Base-by-base conservation (phyloP, 1,284 basidiomycete species). In the Ceratobasidium sp. region DNA sequence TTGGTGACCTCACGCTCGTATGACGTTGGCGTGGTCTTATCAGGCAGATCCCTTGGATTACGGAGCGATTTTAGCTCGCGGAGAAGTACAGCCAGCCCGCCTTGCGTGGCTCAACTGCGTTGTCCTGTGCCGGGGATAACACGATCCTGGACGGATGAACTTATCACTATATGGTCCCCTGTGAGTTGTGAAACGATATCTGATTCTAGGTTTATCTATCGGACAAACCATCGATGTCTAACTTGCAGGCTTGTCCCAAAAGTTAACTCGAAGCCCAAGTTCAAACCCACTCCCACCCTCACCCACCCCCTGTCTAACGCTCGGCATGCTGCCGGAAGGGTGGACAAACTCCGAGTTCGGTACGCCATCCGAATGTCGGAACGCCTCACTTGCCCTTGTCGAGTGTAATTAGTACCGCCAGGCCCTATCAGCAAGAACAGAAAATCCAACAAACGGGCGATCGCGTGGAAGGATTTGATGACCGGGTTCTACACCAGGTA, bases 381-480 rank as follows among this genome's bases (percentile, higher is more conserved):
- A 26, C 12, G 28, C 20, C 44, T 50, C 42, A 66, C 26, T 9
- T 13, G 23, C 23, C 28, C 64, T 17, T 33, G 6, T 33, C 17
- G 59, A 62, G 6, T 5, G 33, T 62, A 62, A 40, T 44, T 38
- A 42, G 20, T 20, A 48, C 12, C 44, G 44, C 13, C 50, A 26
- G 13, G 23, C 65, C 65, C 61, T 52, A 52, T 67, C 46, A 50
- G 52, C 48, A n/a, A 42, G 13, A 6, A 67, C 61, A 67, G 42
- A 42, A 13, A 52, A n/a, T 20, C 40, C 68, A 40, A n/a, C 20
- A 23, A 56, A 56, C n/a, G 52, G 68, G 52, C 5, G 13, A 38
- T 70, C 40, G 52, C 50, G 48, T 70, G 52, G 38, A 7, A 28
- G 15, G 15, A 23, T 71, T 71, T 71, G 69, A 71, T 71, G n/a